phyloP scores from a whole-genome alignment of 805 yeast species.

The Kuraishia capsulata region DNA sequence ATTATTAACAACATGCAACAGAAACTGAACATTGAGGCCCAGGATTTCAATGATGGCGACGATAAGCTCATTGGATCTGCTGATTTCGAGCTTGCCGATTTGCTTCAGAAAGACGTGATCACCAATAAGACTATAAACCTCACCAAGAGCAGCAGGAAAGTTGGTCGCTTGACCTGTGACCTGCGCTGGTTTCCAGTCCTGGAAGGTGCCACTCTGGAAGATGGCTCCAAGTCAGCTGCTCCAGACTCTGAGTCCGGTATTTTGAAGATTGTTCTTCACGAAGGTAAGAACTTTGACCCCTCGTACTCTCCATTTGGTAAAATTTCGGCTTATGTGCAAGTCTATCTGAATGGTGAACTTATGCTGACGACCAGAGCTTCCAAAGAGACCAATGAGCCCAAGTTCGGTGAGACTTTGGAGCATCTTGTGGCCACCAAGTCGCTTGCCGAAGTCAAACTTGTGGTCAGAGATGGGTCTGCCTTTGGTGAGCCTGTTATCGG shows the following conservation, averaged over 20 bases:
- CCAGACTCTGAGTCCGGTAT: conserved; percentile 69
- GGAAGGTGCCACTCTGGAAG: conserved; percentile 32
- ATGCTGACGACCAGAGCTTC: conserved; percentile 51
- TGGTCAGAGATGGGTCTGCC: conserved; percentile 53
- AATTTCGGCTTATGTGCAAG: conserved; percentile 61
- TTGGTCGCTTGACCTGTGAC: conserved; percentile 54
- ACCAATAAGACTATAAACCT: conserved; percentile 35
- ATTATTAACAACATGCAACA: conserved; percentile 49
- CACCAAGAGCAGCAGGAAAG: conserved; percentile 40
- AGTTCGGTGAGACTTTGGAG: conserved; percentile 60
- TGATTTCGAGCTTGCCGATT: conserved; percentile 46
- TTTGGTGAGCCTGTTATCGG: conserved; percentile 40
- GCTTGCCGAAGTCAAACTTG: conserved; percentile 41
- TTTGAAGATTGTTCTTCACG: conserved; percentile 51
- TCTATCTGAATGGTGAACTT: conserved; percentile 47
- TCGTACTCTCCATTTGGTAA: conserved; percentile 40
- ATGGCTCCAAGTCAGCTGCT: conserved; percentile 37
- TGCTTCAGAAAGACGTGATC: conserved; percentile 44
- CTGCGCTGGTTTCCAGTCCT: conserved; percentile 39
- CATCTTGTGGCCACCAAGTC: conserved; percentile 53
- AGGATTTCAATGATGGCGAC: conserved; percentile 47
- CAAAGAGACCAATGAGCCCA: conserved; percentile 63
- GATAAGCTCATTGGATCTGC: conserved; percentile 42
- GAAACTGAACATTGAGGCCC: conserved; percentile 44
- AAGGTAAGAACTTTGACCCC: conserved; percentile 49